Conservation (phyloP, 2,329 filamentous ascomycete species). For the Fusarium sp. region DNA sequence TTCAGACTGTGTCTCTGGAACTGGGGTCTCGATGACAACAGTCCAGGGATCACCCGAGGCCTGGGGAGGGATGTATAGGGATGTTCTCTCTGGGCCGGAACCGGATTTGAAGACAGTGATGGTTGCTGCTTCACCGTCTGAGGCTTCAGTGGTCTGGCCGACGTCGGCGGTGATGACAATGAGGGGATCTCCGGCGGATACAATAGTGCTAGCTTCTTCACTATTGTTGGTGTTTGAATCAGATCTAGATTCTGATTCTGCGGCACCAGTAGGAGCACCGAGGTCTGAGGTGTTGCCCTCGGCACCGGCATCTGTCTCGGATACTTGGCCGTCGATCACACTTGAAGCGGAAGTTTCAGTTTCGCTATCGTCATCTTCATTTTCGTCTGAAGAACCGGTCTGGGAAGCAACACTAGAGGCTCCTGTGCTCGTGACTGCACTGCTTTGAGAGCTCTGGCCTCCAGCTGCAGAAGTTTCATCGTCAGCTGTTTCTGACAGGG, state of each 20-base stretch:
- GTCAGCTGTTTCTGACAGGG: no score
- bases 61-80: constrained; percentile 14
- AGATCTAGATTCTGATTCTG: neutral
- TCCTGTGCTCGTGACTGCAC: neutral
- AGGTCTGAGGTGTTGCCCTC: neutral
- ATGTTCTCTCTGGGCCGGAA: neutral
- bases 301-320: neutral
- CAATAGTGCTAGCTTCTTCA: neutral
- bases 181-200: neutral
- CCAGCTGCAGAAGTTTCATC: neutral
- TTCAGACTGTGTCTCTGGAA: constrained; percentile 18
- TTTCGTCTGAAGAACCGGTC: neutral
- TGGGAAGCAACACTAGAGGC: accelerated
- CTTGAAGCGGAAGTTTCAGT: neutral
- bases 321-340: neutral
- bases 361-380: neutral
- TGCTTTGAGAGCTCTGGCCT: neutral
- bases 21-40: constrained; percentile 11
- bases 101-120: constrained; percentile 33
- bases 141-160: neutral
- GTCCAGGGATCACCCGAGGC: constrained; percentile 16
- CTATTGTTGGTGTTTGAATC: neutral
- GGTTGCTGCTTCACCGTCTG: neutral
- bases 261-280: neutral
- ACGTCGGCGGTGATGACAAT: neutral